Evolutionary conservation across 2,329 filamentous ascomycete genomes (phyloP), one percentile per base, ranked within the genome.

Genomic region (Drechslerella dactyloides): DNA sequence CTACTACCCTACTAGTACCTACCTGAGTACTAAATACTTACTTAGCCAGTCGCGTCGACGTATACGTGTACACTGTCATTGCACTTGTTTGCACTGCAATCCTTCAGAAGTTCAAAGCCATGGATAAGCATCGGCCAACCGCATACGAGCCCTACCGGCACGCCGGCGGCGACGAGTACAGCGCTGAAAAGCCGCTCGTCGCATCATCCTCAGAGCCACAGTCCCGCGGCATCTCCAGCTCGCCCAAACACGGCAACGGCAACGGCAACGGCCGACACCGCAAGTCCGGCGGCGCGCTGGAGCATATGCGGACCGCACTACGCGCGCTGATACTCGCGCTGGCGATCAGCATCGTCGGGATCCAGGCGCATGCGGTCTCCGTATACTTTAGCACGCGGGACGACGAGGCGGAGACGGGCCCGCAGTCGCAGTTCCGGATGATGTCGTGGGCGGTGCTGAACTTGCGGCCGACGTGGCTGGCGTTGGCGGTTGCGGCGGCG

Each of bases 121-220:
- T 44, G 40, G 40, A 44, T n/a, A 10, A 10, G 40, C 13, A n/a
- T 19, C 44, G 44, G 44, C 44, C 44, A 17, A 21, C 44, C n/a
- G 44, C 44, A 5, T 48, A 48, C 19, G 44, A 48, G 44, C 44
- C 44, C 4, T 48, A 21, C 44, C 44, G 44, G 19, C 44, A 48
- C 17, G 44, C 17, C 19, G 17, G 17, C 19, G 4, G 5, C 11
- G 44, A 21, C 11, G 40, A 48, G 44, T 5, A 21, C 17, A 33
- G 27, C 27, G 27, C 3, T 8, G 27, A 33, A 33, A 33, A 33
- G 8, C 27, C 27, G 3, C 27, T 33, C 8, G 27, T 33, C 3
- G 4, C 27, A 33, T 15, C 10, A 10, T n/a, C 5, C 40, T 44
- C 17, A n/a, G 13, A 5, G 5, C 40, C 5, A 15, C 40, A n/a